These are phyloP conservation scores for Calonectria crousiana DNA, from an alignment of 2,329 filamentous ascomycete species.

Conservation along the genomic window DNA sequence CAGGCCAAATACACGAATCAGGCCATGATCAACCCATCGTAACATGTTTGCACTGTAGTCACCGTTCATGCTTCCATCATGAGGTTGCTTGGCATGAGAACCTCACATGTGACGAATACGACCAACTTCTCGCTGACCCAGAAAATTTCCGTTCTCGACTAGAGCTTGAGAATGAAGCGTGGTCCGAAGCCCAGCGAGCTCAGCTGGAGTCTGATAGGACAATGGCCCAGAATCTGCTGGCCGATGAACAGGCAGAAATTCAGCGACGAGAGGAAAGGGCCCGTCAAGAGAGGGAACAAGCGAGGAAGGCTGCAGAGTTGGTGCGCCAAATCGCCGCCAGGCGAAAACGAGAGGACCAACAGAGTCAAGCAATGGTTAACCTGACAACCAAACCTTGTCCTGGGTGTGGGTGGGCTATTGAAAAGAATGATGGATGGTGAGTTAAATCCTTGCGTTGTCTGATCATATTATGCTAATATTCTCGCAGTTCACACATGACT, in stretches of 20 bases:
- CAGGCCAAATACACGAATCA: conserved; percentile 64
- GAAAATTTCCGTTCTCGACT: conserved; percentile 53
- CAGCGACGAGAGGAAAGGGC: conserved; percentile 39
- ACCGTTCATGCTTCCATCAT: conserved; percentile 58
- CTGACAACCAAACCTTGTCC: conserved; percentile 54
- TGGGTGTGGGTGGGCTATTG: conserved; percentile 52
- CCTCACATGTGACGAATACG: conserved; percentile 58
- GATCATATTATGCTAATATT: conserved; percentile 37
- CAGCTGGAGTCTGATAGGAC: conserved; percentile 60
- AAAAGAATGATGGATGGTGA: conserved; percentile 58
- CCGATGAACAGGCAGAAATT: conserved; percentile 46
- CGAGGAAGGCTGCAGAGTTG: conserved; percentile 43
- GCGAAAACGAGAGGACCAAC: conserved; percentile 50
- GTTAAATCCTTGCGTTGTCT: conserved; percentile 29
- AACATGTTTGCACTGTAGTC: conserved; percentile 53
- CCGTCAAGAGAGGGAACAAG: conserved; percentile 37
- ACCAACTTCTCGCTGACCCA: conserved; percentile 52
- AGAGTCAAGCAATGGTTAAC: conserved; percentile 45
- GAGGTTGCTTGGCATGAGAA: conserved; percentile 56
- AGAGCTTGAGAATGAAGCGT: conserved; percentile 50
- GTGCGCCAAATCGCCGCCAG: conserved; percentile 44
- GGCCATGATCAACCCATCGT: conserved; percentile 55
- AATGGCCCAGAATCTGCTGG: conserved; percentile 49
- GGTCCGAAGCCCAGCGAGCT: conserved; percentile 56
- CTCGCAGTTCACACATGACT: conserved; percentile 54